Evolutionary conservation across 306 rosid species (phyloP), one percentile per base, ranked within the genome.

Genomic region (Hippophae tibetana): DNA sequence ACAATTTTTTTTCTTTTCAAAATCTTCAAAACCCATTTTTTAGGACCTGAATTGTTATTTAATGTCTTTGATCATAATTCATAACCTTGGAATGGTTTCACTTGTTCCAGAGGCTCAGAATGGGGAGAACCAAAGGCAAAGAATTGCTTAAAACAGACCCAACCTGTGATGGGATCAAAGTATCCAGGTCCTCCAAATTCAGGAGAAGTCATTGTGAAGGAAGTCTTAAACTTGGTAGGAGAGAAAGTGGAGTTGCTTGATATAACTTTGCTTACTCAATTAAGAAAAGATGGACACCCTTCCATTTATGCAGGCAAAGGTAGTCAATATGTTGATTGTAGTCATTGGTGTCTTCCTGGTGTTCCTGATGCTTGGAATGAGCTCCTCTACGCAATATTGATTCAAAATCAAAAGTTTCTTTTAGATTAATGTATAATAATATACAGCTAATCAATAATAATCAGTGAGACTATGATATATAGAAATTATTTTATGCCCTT

Each of bases 331-430:
- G 63, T 68, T 0, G 96, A 88, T 44, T 85, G 96, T 25, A 82
- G 87, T 52, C 90, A 85, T 14, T 82, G 96, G 90, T 88, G 96
- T 61, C 72, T 82, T 0, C 73, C 88, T 3, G 90, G 96, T 53
- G 83, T 72, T 71, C 96, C 90, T 44, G 94, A 88, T 73, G 6
- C 80, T 64, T 88, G 94, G 90, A 88, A 88, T 79, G 84, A 80
- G 57, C 69, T 88, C 14, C 62, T 85, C n/a, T 73, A 80, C 64
- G 87, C 89, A 25, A 70, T 57, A 68, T 60, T 87, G 62, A 49
- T 76, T 10, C 38, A 50, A 38, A 43, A 1, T 31, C 38, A 31
- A 31, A 31, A 31, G 3, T 4, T 31, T 31, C 38, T 31, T 31
- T 31, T 31, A 31, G 38, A 31, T 31, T 31, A 31, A 31, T 31